Percentiles rank a stretch among this genome's conserved stretches.
phyloP scores from a whole-genome alignment of 352 stramenopile genomes.

The Globisporangium lucens region DNA sequence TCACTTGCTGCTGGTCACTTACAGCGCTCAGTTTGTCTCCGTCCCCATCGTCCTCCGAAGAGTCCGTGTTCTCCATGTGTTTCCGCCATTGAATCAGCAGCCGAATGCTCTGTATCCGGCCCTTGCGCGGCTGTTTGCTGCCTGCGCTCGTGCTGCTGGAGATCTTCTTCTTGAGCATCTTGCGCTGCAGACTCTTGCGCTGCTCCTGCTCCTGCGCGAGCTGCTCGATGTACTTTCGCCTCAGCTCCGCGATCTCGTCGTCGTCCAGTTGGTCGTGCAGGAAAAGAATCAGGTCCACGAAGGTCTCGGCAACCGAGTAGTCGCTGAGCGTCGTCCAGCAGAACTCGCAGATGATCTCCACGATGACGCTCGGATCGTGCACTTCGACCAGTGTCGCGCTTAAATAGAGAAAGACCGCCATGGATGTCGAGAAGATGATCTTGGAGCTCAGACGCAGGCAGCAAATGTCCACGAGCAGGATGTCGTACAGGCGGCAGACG shows the following conservation, averaged over 20 bases:
- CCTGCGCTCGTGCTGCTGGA: slow-evolving; percentile 18
- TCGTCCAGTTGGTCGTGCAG: slow-evolving; percentile 65
- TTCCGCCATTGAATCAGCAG: slow-evolving; percentile 74
- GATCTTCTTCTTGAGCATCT: slow-evolving; percentile 39
- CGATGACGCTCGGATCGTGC: slow-evolving; percentile 64
- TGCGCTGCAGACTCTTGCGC: slow-evolving; percentile 44
- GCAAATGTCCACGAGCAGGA: slow-evolving; percentile 73
- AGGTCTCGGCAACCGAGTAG: slow-evolving; percentile 69
- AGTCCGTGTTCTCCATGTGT: slow-evolving; percentile 22
- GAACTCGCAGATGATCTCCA: slow-evolving; percentile 81
- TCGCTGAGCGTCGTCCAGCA: slow-evolving; percentile 68
- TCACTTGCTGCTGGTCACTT: slow-evolving; percentile 1
- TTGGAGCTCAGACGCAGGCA: slow-evolving; percentile 47
- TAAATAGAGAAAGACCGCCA: slow-evolving; percentile 74
- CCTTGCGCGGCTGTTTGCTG: slow-evolving; percentile 30
- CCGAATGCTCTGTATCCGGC: slow-evolving; percentile 58
- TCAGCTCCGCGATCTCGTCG: slow-evolving; percentile 44
- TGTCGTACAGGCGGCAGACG: slow-evolving; percentile 73
- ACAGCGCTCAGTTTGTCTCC: slow-evolving; percentile 10
- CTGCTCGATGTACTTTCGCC: slow-evolving; percentile 55
- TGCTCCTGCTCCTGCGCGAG: slow-evolving; percentile 59
- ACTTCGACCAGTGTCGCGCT: slow-evolving; percentile 69
- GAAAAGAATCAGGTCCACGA: slow-evolving; percentile 72
- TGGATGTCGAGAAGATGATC: slow-evolving; percentile 71
- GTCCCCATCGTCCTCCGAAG: slow-evolving; percentile 13